Base-by-base conservation (phyloP, 495 filamentous ascomycete genomes). In the Aspergillus ostianus region DNA sequence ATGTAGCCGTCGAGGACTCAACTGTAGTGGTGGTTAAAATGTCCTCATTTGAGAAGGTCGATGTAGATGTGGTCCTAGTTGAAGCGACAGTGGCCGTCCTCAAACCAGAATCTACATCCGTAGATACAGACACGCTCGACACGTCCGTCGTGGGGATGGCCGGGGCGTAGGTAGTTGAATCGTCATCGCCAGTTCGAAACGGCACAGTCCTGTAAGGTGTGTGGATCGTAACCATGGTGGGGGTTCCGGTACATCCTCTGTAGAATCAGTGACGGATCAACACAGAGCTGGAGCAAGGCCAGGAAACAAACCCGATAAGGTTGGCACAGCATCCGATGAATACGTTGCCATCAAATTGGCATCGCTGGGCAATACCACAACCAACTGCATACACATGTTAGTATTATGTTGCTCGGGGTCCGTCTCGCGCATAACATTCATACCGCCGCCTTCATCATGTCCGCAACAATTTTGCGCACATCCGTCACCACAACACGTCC, bases 271-370 rank as follows among this genome's bases (percentile, higher is more conserved):
- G 3, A 45, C 27, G 4, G 18, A 41, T 15, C 3, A 41, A 41
- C 3, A 41, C 13, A 13, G 13, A 1, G 36, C 10, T 41, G 15
- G 3, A 10, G 36, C 36, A 41, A 41, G 18, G 27, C 20, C 4
- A 3, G 12, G 32, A 26, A 47, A 60, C 51, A 19, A 29, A 54
- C 51, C 50, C 41, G 0, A 49, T n/a, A 8, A 50, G 20, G 5
- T 49, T 60, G 21, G 18, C 51, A 53, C 58, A 60, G 17, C 58
- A 60, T 27, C 58, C 58, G 52, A 60, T 51, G 19, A 60, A 60
- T 0, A 60, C 58, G 45, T 50, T 60, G 19, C 53, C 52, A 21
- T 21, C 12, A 26, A 60, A 60, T 6, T 60, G n/a, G 46, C 58
- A 60, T 8, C 47, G 51, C 27, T 50, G 46, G 20, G n/a, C n/a